Conservation (phyloP, 257 asterid species). For the Solanum clarkiae region DNA sequence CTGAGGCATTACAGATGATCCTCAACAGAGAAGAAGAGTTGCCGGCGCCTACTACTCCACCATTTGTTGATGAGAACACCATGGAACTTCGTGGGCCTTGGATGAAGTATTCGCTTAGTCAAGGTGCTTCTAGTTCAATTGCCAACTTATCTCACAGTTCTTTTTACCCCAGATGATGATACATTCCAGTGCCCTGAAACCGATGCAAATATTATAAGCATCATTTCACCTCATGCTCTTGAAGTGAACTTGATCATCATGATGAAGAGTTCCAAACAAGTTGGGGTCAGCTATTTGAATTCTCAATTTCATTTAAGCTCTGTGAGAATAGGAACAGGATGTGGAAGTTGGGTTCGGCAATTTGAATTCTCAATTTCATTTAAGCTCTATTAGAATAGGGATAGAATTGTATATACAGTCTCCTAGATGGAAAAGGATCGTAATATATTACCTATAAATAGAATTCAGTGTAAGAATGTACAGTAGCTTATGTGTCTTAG, state of each 20-base stretch:
- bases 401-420: background rate
- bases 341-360: background rate
- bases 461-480: background rate
- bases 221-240: background rate
- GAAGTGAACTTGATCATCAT: background rate
- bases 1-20: constrained; percentile 4
- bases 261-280: background rate
- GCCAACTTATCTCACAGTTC: constrained; percentile 24
- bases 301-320: background rate
- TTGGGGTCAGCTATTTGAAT: background rate
- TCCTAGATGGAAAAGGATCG: background rate
- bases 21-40: constrained; percentile 2
- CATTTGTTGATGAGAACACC: constrained; percentile 19
- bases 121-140: constrained; percentile 2
- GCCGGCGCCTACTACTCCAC: constrained; percentile 8
- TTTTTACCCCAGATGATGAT: constrained; percentile 21
- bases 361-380: background rate
- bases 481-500: background rate
- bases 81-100: constrained; percentile 17
- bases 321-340: background rate
- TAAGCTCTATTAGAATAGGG: background rate
- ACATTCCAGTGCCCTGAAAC: background rate
- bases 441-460: background rate
- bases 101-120: background rate
- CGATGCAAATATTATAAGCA: background rate